A percentile compares a stretch with the other conserved stretches of the same genome.
phyloP scores from a whole-genome alignment of 176 grass and related monocot genomes.

The Elymus sibiricus region DNA sequence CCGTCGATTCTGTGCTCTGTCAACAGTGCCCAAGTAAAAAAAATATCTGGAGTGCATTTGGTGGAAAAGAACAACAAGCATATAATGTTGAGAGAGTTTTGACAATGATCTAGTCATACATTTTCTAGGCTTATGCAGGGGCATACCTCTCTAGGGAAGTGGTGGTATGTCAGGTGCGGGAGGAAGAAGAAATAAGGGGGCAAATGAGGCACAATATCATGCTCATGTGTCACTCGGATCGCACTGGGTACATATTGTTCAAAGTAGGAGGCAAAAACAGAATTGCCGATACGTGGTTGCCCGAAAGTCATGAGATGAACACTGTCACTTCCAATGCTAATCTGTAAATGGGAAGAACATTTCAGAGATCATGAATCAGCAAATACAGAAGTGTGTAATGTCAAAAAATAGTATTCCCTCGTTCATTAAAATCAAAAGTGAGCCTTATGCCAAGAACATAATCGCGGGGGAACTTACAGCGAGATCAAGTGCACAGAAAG shows the following conservation, averaged over 20 bases:
- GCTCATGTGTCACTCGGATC: slow-evolving; percentile 55
- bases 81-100: background rate
- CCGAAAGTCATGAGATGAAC: slow-evolving; percentile 60
- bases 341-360: background rate
- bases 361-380: slow-evolving; percentile 6
- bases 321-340: slow-evolving; percentile 34
- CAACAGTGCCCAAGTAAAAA: background rate
- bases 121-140: background rate
- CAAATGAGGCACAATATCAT: slow-evolving; percentile 66
- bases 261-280: slow-evolving; percentile 52
- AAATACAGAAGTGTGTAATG: background rate
- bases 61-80: background rate
- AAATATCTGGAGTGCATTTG: background rate
- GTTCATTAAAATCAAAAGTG: background rate
- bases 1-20: background rate
- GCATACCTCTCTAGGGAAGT: slow-evolving; percentile 65
- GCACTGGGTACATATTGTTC: slow-evolving; percentile 48
- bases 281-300: slow-evolving; percentile 65
- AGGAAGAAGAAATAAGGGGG: slow-evolving; percentile 64
- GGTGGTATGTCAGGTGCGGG: slow-evolving; percentile 38
- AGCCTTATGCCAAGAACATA: background rate
- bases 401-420: background rate
- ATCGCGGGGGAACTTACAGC: slow-evolving; percentile 17
- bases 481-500: slow-evolving; percentile 68
- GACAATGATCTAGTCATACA: background rate